A percentile compares a stretch with the other conserved stretches of the same genome.
These are phyloP conservation scores for Podospora sp. DNA, from an alignment of 495 filamentous ascomycete species.

Conservation along the genomic window DNA sequence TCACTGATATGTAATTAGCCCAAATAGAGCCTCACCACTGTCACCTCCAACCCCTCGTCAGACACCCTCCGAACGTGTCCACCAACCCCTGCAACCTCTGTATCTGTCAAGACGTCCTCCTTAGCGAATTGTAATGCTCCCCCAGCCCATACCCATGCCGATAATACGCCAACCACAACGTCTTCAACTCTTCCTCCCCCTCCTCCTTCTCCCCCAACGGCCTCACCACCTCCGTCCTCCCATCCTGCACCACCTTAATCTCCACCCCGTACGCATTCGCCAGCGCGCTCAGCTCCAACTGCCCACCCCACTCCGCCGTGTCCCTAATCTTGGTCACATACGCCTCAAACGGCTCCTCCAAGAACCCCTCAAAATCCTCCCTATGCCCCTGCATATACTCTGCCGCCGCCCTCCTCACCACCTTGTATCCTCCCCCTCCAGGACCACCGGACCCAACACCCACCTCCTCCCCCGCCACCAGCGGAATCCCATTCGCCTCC, in stretches of 20 bases:
- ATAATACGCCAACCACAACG: slow-evolving; percentile 93
- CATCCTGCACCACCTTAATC: slow-evolving; percentile 86
- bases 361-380: slow-evolving; percentile 64
- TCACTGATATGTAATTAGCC: slow-evolving; percentile 12
- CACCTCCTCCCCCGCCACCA: slow-evolving; percentile 29
- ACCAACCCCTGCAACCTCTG: neutral
- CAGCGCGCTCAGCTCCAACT: slow-evolving; percentile 84
- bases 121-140: slow-evolving; percentile 94
- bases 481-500: slow-evolving; percentile 43
- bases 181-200: slow-evolving; percentile 38
- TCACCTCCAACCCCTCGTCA: slow-evolving; percentile 1
- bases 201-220: slow-evolving; percentile 37
- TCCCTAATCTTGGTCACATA: slow-evolving; percentile 79
- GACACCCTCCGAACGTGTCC: neutral
- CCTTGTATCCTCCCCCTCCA: slow-evolving; percentile 47
- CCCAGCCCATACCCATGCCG: slow-evolving; percentile 88
- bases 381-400: slow-evolving; percentile 55
- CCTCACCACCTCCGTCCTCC: slow-evolving; percentile 73
- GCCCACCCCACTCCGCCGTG: slow-evolving; percentile 96
- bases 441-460: slow-evolving; percentile 15
- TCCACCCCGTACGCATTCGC: slow-evolving; percentile 79
- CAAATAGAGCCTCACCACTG: neutral
- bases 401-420: slow-evolving; percentile 59
- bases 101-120: slow-evolving; percentile 18
- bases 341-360: slow-evolving; percentile 73